A percentile compares a stretch with the other conserved stretches of the same genome.
These are phyloP conservation scores for Cenchrus fungigraminus DNA, from an alignment of 176 grass and related monocot genomes.

Conservation along the genomic window DNA sequence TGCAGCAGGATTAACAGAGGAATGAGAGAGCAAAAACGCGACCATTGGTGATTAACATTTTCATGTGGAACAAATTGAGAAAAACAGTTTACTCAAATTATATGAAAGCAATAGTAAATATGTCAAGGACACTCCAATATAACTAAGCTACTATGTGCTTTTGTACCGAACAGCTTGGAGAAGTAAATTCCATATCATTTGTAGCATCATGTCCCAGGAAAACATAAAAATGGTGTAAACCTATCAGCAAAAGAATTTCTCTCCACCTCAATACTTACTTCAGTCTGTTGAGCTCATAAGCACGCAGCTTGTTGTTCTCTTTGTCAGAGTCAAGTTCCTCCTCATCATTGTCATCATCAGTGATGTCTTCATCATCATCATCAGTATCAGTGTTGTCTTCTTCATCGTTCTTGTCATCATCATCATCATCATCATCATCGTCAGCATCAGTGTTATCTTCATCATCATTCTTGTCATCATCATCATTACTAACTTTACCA, in stretches of 20 bases:
- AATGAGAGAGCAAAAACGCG: background rate
- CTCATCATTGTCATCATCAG: constrained; percentile 34
- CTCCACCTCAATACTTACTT: constrained; percentile 48
- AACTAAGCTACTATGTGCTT: constrained; percentile 7
- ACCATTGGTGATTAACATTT: constrained; percentile 19
- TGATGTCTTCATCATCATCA: constrained; percentile 27
- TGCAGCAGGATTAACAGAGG: constrained; percentile 36
- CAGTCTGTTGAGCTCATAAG: constrained; percentile 89
- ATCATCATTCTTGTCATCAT: constrained; percentile 5
- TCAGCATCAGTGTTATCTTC: constrained; percentile 16
- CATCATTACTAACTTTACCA: constrained; percentile 24
- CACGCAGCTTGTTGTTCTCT: constrained; percentile 74
- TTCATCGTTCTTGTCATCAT: constrained; percentile 7
- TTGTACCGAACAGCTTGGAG: background rate
- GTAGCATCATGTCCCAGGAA: background rate
- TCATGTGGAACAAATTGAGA: background rate
- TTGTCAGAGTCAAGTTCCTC: constrained; percentile 49
- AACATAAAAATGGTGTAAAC: background rate
- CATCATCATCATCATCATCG: constrained; percentile 21
- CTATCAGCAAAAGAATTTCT: constrained; percentile 13
- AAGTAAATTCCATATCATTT: background rate
- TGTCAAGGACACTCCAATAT: background rate
- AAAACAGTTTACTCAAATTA: background rate
- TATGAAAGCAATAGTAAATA: constrained; percentile 13
- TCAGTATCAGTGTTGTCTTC: constrained; percentile 16